These are phyloP conservation scores for Lachnellula occidentalis DNA, from an alignment of 2,329 filamentous ascomycete genomes.

Conservation along the genomic window DNA sequence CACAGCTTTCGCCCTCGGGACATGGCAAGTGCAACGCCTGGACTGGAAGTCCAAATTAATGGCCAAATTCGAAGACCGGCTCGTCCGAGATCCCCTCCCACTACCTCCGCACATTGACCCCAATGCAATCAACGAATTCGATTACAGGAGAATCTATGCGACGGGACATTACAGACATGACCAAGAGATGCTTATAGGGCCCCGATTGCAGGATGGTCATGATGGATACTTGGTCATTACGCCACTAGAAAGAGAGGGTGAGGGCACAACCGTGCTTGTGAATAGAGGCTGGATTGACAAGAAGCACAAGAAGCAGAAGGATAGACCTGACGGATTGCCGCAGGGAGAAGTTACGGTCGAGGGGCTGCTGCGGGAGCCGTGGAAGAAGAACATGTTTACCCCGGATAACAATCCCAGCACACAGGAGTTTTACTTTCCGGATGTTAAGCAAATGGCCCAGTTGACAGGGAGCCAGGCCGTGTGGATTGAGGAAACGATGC, in stretches of 20 bases:
- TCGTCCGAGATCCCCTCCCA: conserved; percentile 79
- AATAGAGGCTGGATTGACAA: conserved; percentile 90
- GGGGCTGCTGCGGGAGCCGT: conserved; percentile 80
- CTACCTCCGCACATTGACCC: conserved; percentile 80
- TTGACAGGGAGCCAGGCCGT: conserved; percentile 78
- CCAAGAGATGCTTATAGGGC: conserved; percentile 93
- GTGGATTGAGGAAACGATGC: conserved; percentile 95
- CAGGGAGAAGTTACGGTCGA: conserved; percentile 70
- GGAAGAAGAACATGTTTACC: conserved; percentile 98
- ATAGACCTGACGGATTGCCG: conserved; percentile 60
- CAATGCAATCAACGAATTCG: conserved; percentile 77
- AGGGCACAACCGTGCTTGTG: conserved; percentile 69
- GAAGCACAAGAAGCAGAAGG: conserved; percentile 59
- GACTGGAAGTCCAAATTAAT: conserved; percentile 92
- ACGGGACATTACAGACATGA: conserved; percentile 75
- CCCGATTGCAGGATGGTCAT: conserved; percentile 80
- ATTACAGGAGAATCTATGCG: conserved; percentile 79
- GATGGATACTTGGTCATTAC: conserved; percentile 91
- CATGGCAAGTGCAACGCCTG: conserved; percentile 92
- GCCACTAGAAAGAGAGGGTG: conserved; percentile 68
- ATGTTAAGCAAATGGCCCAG: conserved; percentile 84
- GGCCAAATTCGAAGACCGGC: conserved; percentile 84
- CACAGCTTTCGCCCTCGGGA: conserved; percentile 83
- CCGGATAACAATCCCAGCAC: conserved; percentile 80
- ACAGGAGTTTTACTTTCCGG: conserved; percentile 90